Conservation (phyloP, 345 rosid genomes). For the Hevea brasiliensis region DNA sequence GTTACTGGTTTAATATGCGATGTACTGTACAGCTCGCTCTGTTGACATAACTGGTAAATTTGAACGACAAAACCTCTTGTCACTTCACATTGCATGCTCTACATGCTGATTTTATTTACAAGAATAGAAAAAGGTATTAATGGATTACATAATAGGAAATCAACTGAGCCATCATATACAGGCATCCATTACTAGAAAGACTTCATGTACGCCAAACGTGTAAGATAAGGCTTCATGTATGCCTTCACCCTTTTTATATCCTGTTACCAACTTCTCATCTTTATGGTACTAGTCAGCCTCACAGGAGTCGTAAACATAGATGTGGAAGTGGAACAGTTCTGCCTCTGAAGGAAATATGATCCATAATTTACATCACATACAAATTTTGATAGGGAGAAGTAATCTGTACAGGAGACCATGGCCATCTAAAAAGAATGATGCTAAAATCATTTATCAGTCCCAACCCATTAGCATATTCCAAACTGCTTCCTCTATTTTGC, state of each 20-base stretch:
- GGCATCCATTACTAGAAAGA: conserved; percentile 2
- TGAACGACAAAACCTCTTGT: neutral
- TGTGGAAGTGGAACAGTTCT: neutral
- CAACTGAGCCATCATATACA: neutral
- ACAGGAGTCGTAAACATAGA: neutral
- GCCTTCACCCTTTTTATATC: neutral
- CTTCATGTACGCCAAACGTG: neutral
- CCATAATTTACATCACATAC: conserved; percentile 15
- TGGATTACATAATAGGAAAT: neutral
- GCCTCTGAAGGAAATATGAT: neutral
- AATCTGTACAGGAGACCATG: neutral
- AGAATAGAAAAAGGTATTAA: neutral
- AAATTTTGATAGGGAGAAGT: neutral
- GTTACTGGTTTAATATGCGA: neutral
- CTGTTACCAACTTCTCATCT: conserved; percentile 2
- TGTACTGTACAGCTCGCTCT: neutral
- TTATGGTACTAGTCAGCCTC: neutral
- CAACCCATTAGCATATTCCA: conserved; percentile 94
- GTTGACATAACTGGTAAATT: neutral
- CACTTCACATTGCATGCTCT: neutral
- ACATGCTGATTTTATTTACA: conserved; percentile 2
- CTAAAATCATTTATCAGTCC: conserved; percentile 41
- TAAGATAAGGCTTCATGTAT: neutral
- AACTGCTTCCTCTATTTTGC: conserved; percentile 70
- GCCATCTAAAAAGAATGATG: neutral